phyloP scores from a whole-genome alignment of 2,329 filamentous ascomycete genomes.

The Fusarium sp. region DNA sequence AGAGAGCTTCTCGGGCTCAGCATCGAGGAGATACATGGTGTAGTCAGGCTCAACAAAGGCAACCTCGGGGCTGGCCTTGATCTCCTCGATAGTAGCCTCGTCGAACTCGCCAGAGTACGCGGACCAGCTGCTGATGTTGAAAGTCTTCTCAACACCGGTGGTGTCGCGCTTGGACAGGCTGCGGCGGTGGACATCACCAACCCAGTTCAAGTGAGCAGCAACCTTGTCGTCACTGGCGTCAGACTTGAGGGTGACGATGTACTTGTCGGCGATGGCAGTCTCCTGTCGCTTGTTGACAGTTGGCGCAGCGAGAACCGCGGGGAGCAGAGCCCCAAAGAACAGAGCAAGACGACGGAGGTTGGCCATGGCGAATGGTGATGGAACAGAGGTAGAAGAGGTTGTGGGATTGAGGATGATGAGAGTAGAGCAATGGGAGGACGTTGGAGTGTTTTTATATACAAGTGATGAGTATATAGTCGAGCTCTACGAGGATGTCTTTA shows the following conservation, averaged over 20 bases:
- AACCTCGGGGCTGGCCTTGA: constrained; percentile 52
- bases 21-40: constrained; percentile 27
- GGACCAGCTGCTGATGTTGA: constrained; percentile 45
- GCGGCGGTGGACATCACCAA: constrained; percentile 61
- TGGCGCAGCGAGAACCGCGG: constrained; percentile 46
- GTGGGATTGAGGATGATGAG: constrained; percentile 25
- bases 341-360: constrained; percentile 46
- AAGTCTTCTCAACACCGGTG: constrained; percentile 45
- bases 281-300: constrained; percentile 22
- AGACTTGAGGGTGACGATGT: constrained; percentile 69
- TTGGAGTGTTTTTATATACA: constrained; percentile 31
- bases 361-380: constrained; percentile 38
- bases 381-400: constrained; percentile 8
- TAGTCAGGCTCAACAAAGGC: constrained; percentile 42
- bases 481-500: constrained; percentile 4
- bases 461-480: not conserved
- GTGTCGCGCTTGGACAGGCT: constrained; percentile 60
- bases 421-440: constrained; percentile 4
- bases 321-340: constrained; percentile 47
- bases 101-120: constrained; percentile 57
- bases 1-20: constrained; percentile 27
- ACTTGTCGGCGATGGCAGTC: constrained; percentile 46
- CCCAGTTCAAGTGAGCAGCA: constrained; percentile 57
- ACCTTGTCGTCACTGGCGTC: constrained; percentile 56
- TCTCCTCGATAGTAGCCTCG: constrained; percentile 50